Evolutionary conservation across 129 eudicot genomes (phyloP), one percentile per base, ranked within the genome.

Genomic region (Flaveria robusta): DNA sequence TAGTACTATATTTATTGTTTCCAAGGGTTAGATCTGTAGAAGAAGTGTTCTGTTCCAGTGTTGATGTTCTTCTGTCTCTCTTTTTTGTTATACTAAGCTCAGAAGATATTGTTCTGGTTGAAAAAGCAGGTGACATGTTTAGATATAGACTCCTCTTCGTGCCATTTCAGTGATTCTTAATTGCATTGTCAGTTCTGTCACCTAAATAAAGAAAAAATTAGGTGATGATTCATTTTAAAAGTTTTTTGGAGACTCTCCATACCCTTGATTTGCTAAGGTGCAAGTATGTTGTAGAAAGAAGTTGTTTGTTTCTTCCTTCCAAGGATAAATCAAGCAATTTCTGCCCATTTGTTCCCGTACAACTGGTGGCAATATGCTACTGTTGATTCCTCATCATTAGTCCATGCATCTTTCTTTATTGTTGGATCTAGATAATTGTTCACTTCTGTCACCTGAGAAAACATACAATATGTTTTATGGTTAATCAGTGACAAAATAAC

Each of bases 91-190:
- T 24, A 39, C 22, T 9, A 73, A 69, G 52, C 65, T 82, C 81
- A 13, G 77, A 81, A 41, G 75, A 58, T 63, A 79, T 41, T 60
- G 68, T 45, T 75, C 52, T 79, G 11, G 58, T 31, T 65, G 82
- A 71, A 83, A 85, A 83, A 71, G 15, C 22, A 7, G 71, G 81
- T 47, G 88, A 85, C 15, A 77, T 52, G 68, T 85, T 83, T 37
- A 83, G 75, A 75, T 92, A 89, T 43, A 82, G 66, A 75, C 71
- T 86, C 88, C 81, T 88, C 79, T 85, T 92, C 49, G 94, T 85
- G 81, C 92, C 74, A 78, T 92, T 86, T 96, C 98, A 90, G 82
- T 90, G 98, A 68, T 93, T 93, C 83, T 93, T 93, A 16, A 93
- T 90, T 19, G 96, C 95, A 78, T 93, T 93, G 81, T 90, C 98